phyloP scores from a whole-genome alignment of 2,329 filamentous ascomycete species.

The Penicillium paneum region DNA sequence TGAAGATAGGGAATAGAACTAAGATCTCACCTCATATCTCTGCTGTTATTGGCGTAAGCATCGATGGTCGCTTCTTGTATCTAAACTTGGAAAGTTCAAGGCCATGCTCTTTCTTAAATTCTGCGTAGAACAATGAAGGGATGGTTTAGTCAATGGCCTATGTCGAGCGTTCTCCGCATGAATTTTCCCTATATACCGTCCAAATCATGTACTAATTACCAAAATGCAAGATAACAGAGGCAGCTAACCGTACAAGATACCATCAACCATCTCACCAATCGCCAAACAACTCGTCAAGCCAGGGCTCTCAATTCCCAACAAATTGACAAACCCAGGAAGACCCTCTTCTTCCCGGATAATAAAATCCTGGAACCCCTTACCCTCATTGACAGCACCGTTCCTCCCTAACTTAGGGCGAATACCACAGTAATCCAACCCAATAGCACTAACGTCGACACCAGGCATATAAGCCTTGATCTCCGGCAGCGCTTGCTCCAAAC shows the following conservation, averaged over 20 bases:
- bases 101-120: neutral
- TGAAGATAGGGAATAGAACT: neutral
- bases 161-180: neutral
- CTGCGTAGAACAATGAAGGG: neutral
- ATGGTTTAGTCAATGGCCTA: neutral
- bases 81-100: neutral
- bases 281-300: slow-evolving; percentile 84
- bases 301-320: slow-evolving; percentile 90
- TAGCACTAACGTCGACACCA: slow-evolving; percentile 60
- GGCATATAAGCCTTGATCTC: slow-evolving; percentile 82
- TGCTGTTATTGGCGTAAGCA: neutral
- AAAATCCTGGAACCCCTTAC: slow-evolving; percentile 77
- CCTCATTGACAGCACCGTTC: slow-evolving; percentile 54
- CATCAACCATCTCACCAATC: slow-evolving; percentile 73
- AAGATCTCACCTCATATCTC: neutral
- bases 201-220: neutral
- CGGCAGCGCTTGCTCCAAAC: slow-evolving; percentile 64
- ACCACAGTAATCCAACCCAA: slow-evolving; percentile 83
- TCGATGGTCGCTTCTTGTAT: neutral
- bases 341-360: slow-evolving; percentile 73
- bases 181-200: neutral
- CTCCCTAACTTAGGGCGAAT: slow-evolving; percentile 79
- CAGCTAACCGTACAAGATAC: slow-evolving; percentile 46
- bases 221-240: neutral
- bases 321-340: slow-evolving; percentile 78